Conservation (phyloP, 1,139 yeast species). For the Pneumocystis jirovecii region DNA sequence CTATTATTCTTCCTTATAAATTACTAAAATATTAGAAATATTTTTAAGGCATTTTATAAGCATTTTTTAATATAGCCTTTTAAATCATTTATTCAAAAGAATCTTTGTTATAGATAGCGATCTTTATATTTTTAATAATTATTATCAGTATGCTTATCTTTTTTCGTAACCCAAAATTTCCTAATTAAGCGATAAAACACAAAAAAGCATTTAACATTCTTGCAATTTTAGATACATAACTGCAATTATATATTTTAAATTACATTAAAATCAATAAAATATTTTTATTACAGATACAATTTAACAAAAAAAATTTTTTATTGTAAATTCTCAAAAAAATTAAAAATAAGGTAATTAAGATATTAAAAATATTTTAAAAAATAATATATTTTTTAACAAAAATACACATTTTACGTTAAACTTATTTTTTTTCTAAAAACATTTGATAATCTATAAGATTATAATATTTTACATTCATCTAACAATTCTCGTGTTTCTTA, state of each 20-base stretch:
- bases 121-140: neutral
- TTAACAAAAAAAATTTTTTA: neutral
- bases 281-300: neutral
- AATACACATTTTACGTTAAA: neutral
- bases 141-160: neutral
- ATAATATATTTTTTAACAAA: neutral
- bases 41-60: neutral
- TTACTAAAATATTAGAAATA: neutral
- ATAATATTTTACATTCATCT: neutral
- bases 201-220: neutral
- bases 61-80: neutral
- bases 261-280: neutral
- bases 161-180: neutral
- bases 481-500: neutral
- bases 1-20: neutral
- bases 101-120: neutral
- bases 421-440: neutral
- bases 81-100: neutral
- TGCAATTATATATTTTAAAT: neutral
- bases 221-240: neutral
- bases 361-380: neutral
- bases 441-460: neutral
- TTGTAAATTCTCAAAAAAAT: neutral
- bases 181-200: neutral
- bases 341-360: neutral